Conservation (phyloP, 1,284 basidiomycete genomes). For the Microbotryum scabiosae region DNA sequence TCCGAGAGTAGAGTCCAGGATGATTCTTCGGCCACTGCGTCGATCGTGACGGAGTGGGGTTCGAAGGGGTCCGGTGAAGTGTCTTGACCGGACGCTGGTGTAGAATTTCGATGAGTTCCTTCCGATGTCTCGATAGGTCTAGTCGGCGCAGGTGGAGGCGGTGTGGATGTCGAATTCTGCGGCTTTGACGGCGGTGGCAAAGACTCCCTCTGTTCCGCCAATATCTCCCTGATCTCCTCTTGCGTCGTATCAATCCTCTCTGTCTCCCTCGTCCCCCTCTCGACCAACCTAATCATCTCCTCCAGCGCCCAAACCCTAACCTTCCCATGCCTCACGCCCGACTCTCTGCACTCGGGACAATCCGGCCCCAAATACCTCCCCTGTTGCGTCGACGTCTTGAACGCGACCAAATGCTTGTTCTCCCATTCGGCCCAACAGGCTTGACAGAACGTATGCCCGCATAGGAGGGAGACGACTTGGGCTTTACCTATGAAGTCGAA, state of each 20-base stretch:
- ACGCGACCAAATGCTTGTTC: conserved; percentile 6
- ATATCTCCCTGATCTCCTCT: too few relatives aligned
- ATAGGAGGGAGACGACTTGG: conserved; percentile 8
- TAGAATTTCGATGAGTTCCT: too few relatives aligned
- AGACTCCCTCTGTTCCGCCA: too few relatives aligned
- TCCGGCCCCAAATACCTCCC: conserved; percentile 21
- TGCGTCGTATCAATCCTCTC: not conserved
- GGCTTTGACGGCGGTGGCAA: too few relatives aligned
- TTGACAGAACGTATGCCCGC: conserved; percentile 27
- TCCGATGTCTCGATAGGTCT: too few relatives aligned
- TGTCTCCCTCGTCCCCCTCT: conserved; percentile 12
- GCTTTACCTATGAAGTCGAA: conserved; percentile 13
- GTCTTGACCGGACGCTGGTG: too few relatives aligned
- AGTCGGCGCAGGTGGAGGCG: too few relatives aligned
- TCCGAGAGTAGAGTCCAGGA: too few relatives aligned
- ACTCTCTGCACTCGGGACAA: conserved; percentile 25
- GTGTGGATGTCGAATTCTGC: too few relatives aligned
- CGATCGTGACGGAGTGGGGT: too few relatives aligned
- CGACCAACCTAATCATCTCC: conserved; percentile 21
- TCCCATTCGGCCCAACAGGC: conserved; percentile 14
- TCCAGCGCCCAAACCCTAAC: conserved; percentile 19
- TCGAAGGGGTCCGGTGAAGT: too few relatives aligned
- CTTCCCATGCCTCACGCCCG: conserved; percentile 8
- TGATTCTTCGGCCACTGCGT: too few relatives aligned
- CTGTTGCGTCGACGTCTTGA: conserved; percentile 4